Evolutionary conservation across 2,329 filamentous ascomycete species (phyloP).

Genomic region (Chaetomium globosum): DNA sequence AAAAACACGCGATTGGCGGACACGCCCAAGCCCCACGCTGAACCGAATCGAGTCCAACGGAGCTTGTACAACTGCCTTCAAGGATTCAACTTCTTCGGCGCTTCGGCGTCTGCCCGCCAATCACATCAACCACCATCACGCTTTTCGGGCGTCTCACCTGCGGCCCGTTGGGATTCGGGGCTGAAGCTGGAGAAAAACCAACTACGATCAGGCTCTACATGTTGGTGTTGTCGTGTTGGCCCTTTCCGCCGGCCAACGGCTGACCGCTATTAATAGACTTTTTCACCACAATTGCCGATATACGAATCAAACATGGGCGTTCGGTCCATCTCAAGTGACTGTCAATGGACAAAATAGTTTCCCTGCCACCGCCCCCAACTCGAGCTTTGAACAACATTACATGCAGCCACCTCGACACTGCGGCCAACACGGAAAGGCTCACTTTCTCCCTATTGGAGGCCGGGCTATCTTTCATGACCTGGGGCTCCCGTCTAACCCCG

Average conservation of each 20-base stretch:
- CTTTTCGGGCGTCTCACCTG: not conserved
- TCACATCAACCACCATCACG: not conserved
- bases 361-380: conserved; percentile 1
- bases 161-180: not conserved
- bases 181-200: not conserved
- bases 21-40: too few species aligned
- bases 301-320: not conserved
- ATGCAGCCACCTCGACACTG: not conserved
- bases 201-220: too few species aligned
- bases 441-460: not conserved
- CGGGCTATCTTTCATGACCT: not conserved
- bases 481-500: not conserved
- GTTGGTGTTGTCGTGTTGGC: too few species aligned
- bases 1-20: too few species aligned
- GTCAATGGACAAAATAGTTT: not conserved
- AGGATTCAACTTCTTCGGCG: not conserved
- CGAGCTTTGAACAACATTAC: not conserved
- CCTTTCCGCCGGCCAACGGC: not conserved
- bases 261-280: conserved; percentile 10
- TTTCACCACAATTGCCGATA: not conserved
- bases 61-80: not conserved
- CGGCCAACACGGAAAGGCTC: not conserved
- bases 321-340: not conserved
- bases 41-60: not conserved
- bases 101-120: not conserved